These are phyloP conservation scores for Sordariomycetes sp. DNA, from an alignment of 2,329 filamentous ascomycete species.

Conservation along the genomic window DNA sequence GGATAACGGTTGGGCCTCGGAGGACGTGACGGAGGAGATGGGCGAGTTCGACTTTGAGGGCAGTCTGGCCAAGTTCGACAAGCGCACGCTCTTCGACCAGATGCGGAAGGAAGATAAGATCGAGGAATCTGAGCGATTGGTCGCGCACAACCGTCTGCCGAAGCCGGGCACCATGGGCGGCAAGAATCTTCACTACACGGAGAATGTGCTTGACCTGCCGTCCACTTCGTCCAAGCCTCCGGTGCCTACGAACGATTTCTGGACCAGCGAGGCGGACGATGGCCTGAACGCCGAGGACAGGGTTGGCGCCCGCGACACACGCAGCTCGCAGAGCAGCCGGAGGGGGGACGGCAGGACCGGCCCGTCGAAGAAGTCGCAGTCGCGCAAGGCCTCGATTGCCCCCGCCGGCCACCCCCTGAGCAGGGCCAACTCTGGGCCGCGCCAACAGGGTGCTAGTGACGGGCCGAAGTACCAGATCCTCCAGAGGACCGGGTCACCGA, in stretches of 20 bases:
- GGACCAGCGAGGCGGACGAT: conserved; percentile 63
- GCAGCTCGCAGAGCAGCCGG: conserved; percentile 34
- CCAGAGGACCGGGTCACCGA: background rate
- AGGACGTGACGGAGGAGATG: conserved; percentile 89
- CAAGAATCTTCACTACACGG: conserved; percentile 83
- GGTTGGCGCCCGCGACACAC: conserved; percentile 33
- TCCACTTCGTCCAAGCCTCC: conserved; percentile 17
- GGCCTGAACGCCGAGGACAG: conserved; percentile 31
- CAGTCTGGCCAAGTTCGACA: conserved; percentile 89
- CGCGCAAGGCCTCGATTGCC: conserved; percentile 34
- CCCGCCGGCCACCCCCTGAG: conserved; percentile 32
- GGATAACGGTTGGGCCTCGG: conserved; percentile 85
- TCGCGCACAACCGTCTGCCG: conserved; percentile 67
- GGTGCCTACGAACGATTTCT: conserved; percentile 34
- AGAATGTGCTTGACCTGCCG: conserved; percentile 71
- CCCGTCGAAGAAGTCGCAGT: conserved; percentile 35
- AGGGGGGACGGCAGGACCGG: conserved; percentile 39
- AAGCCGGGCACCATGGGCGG: conserved; percentile 63
- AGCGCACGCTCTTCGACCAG: conserved; percentile 80
- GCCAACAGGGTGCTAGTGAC: conserved; percentile 1
- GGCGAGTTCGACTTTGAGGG: conserved; percentile 90
- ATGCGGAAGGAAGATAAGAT: conserved; percentile 80
- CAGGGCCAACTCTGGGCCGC: conserved; percentile 12
- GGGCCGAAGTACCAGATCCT: conserved; percentile 4
- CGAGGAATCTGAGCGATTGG: conserved; percentile 81